Conservation (phyloP, 495 filamentous ascomycete species). For the Lepraria neglecta region DNA sequence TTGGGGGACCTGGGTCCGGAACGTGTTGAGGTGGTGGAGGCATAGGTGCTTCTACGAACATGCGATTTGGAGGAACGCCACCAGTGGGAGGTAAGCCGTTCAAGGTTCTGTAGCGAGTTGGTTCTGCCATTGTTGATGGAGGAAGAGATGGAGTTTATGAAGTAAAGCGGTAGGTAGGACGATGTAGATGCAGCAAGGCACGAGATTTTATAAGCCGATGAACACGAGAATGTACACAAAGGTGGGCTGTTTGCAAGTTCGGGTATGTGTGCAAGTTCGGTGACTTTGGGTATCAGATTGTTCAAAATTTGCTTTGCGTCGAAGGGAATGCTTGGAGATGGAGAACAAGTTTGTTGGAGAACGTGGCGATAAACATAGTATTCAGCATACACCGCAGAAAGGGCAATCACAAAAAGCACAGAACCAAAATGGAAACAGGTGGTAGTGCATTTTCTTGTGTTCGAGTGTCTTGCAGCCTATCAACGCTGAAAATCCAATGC, state of each 20-base stretch:
- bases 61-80: constrained; percentile 21
- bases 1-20: not conserved
- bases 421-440: no score
- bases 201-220: no score
- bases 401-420: no score
- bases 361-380: no score
- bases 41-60: constrained; percentile 4
- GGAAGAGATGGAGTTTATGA: not conserved
- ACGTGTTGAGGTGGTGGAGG: constrained; percentile 11
- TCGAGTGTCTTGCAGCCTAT: no score
- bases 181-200: no score
- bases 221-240: no score
- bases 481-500: no score
- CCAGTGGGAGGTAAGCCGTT: constrained; percentile 20
- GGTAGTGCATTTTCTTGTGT: no score
- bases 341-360: not conserved
- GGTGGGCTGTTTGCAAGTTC: no score
- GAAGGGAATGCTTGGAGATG: not conserved
- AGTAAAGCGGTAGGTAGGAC: not conserved
- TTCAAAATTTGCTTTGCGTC: not conserved
- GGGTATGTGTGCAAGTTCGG: no score
- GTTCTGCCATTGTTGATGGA: constrained; percentile 9
- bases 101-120: constrained; percentile 20
- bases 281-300: not conserved
- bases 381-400: no score